These are phyloP conservation scores for Spergularia marina DNA, from an alignment of 148 eudicot species.

Conservation along the genomic window DNA sequence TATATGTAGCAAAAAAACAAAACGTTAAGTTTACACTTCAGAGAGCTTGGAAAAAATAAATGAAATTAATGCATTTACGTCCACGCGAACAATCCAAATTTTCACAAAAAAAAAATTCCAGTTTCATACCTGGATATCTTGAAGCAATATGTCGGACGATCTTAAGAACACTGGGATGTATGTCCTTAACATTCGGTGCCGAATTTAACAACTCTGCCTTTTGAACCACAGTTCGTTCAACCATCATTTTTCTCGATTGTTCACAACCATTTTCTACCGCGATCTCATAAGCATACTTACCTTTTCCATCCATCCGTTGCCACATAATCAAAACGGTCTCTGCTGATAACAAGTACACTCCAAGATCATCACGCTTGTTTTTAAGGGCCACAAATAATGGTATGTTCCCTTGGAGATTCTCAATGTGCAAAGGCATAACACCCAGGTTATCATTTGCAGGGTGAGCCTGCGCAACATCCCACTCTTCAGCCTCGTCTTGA, in stretches of 20 bases:
- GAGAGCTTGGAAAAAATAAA: background rate
- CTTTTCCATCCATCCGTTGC: background rate
- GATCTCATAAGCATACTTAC: conserved; percentile 13
- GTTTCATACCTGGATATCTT: background rate
- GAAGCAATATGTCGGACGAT: conserved; percentile 13
- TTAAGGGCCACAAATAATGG: conserved; percentile 6
- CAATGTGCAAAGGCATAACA: conserved; percentile 11
- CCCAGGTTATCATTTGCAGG: background rate
- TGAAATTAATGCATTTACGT: background rate
- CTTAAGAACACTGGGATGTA: conserved; percentile 12
- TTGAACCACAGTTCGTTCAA: background rate
- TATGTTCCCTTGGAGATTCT: background rate
- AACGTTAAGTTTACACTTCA: too few relatives aligned
- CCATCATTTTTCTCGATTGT: conserved; percentile 1
- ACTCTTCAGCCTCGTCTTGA: conserved; percentile 6
- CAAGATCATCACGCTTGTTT: conserved; percentile 10
- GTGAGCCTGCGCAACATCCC: conserved; percentile 20
- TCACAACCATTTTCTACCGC: conserved; percentile 12
- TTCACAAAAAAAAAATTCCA: background rate
- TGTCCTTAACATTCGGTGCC: conserved; percentile 1
- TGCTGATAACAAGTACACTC: background rate
- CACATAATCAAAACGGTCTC: background rate
- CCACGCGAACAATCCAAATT: too few relatives aligned
- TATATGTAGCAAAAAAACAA: too few relatives aligned
- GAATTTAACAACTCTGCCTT: conserved; percentile 1